These are phyloP conservation scores for Pseudozyma flocculosa DNA, from an alignment of 1,284 basidiomycete genomes.

Conservation along the genomic window DNA sequence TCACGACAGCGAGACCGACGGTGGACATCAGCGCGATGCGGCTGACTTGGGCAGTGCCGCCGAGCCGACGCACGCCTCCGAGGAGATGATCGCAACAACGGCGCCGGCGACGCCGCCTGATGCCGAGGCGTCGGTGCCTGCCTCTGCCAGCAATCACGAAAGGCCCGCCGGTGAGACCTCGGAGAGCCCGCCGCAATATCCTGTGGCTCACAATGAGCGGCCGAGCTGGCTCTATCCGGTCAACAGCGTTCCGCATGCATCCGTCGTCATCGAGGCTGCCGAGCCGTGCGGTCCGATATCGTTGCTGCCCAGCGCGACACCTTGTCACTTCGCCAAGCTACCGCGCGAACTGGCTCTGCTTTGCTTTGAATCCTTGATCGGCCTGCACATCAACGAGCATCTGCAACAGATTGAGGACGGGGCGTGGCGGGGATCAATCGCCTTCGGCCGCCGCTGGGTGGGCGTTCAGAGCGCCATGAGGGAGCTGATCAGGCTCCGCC, in stretches of 20 bases:
- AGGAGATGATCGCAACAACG: no score
- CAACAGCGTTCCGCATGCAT: slow-evolving; percentile 13
- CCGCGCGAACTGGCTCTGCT: slow-evolving; percentile 22
- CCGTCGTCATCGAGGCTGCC: slow-evolving; percentile 16
- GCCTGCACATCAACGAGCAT: slow-evolving; percentile 20
- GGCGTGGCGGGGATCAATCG: slow-evolving; percentile 16
- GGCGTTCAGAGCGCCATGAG: slow-evolving; percentile 22
- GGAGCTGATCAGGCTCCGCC: slow-evolving; percentile 32
- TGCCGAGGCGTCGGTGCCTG: no score
- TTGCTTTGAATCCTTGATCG: slow-evolving; percentile 20
- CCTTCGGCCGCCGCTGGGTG: slow-evolving; percentile 19
- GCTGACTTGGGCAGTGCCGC: no score
- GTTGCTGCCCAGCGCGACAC: slow-evolving; percentile 1
- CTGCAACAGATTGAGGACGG: slow-evolving; percentile 7
- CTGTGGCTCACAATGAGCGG: no score
- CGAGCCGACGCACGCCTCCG: no score
- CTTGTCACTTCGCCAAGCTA: slow-evolving; percentile 9
- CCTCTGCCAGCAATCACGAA: no score
- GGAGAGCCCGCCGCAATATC: no score
- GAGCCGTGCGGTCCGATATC: slow-evolving; percentile 11
- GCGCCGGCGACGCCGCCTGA: no score
- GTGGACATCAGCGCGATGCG: slow-evolving; percentile 4
- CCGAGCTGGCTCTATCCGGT: no score
- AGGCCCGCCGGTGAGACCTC: no score
- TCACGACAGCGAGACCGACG: neutral